phyloP scores from a whole-genome alignment of 352 stramenopile species.

The Globisporangium takayamanum region DNA sequence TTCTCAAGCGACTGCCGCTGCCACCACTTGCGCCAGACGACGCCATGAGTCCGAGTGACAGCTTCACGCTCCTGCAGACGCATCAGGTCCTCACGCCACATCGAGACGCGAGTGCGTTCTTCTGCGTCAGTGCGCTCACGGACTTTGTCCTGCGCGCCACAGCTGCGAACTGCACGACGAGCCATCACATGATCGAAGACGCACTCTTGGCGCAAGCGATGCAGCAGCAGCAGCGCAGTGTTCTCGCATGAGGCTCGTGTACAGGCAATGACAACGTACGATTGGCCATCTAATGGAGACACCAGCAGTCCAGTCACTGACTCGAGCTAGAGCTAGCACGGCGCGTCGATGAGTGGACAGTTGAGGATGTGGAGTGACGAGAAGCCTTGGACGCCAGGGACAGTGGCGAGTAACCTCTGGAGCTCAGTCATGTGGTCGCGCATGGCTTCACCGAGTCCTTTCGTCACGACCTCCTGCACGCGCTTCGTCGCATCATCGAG shows the following conservation, averaged over 20 bases:
- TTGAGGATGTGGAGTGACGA: not conserved
- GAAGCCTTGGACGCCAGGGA: not conserved
- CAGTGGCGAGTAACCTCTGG: not conserved
- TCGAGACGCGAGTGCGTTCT: slow-evolving; percentile 1
- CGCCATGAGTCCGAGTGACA: not conserved
- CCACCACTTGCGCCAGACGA: not conserved
- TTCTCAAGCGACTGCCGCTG: slow-evolving; percentile 20
- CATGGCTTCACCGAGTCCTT: slow-evolving; percentile 4
- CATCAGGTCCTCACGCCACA: slow-evolving; percentile 18
- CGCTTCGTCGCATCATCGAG: not conserved
- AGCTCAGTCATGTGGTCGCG: slow-evolving; percentile 1
- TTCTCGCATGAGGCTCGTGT: not conserved
- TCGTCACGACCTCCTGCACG: slow-evolving; percentile 4
- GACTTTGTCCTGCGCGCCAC: slow-evolving; percentile 21
- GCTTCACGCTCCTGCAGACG: slow-evolving; percentile 15
- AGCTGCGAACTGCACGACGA: slow-evolving; percentile 15
- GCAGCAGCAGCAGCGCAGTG: not conserved
- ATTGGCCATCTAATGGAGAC: too few species aligned
- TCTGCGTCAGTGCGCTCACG: slow-evolving; percentile 13
- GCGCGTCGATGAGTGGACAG: too few species aligned
- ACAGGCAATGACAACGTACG: not conserved
- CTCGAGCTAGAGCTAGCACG: too few species aligned
- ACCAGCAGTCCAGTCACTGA: too few species aligned
- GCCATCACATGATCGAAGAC: slow-evolving; percentile 21
- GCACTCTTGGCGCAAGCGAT: not conserved